A percentile compares a stretch with the other conserved stretches of the same genome.
Conservation (phyloP, 2,329 filamentous ascomycete genomes). For the Lasiodiplodia sp. region DNA sequence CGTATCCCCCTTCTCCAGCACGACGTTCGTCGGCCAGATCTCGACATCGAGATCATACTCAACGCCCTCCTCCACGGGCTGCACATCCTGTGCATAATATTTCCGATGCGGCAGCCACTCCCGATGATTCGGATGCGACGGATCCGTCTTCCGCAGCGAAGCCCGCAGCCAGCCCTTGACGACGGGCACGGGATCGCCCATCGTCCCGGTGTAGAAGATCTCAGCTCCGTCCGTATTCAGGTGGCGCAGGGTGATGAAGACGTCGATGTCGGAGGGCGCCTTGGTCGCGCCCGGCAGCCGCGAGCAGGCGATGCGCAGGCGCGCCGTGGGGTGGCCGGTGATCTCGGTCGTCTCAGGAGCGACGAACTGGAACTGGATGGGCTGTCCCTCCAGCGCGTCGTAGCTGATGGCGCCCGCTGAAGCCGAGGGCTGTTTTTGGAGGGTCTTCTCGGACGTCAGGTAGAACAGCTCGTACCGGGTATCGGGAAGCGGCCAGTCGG, state of each 20-base stretch:
- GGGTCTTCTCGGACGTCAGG: constrained; percentile 57
- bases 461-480: constrained; percentile 70
- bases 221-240: constrained; percentile 63
- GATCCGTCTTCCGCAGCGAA: constrained; percentile 62
- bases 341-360: constrained; percentile 66
- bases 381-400: constrained; percentile 62
- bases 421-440: constrained; percentile 60
- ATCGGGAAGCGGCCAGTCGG: constrained; percentile 71
- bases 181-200: constrained; percentile 68
- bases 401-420: constrained; percentile 65
- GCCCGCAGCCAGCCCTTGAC: constrained; percentile 70
- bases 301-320: constrained; percentile 66
- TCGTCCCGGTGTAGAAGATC: constrained; percentile 70
- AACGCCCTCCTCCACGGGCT: constrained; percentile 61
- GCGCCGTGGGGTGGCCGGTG: constrained; percentile 71
- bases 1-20: constrained; percentile 60
- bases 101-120: constrained; percentile 65
- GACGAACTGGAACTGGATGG: constrained; percentile 64
- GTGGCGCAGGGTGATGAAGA: constrained; percentile 69
- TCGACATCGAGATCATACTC: constrained; percentile 69
- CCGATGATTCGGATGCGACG: constrained; percentile 59
- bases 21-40: constrained; percentile 70
- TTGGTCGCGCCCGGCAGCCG: constrained; percentile 46
- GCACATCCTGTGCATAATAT: constrained; percentile 65
- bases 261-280: constrained; percentile 64